Conservation (phyloP, 164 flowering plant species). For the Magnolia sinica region DNA sequence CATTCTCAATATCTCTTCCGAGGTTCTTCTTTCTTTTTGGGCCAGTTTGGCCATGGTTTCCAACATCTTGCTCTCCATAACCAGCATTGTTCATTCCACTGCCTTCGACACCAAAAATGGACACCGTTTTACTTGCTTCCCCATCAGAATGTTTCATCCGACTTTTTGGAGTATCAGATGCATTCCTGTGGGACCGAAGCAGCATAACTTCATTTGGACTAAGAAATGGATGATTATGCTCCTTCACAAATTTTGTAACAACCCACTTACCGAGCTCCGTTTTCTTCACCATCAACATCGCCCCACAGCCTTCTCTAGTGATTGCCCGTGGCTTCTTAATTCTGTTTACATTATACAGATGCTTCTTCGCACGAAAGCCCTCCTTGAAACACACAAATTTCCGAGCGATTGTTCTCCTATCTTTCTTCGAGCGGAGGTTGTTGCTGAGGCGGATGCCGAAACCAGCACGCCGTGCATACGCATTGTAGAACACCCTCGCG, state of each 20-base stretch:
- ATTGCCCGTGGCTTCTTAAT: conserved; percentile 7
- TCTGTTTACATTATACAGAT: not conserved
- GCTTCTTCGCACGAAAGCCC: conserved; percentile 11
- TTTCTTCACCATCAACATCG: conserved; percentile 13
- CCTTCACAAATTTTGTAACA: conserved; percentile 11
- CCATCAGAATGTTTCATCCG: conserved; percentile 26
- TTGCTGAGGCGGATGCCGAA: conserved; percentile 7
- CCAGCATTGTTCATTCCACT: conserved; percentile 79
- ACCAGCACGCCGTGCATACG: conserved; percentile 9
- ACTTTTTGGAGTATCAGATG: conserved; percentile 1
- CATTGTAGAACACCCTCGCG: conserved; percentile 14
- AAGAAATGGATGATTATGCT: conserved; percentile 13
- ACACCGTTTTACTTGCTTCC: conserved; percentile 79
- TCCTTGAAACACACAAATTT: conserved; percentile 6
- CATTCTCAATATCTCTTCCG: conserved; percentile 69
- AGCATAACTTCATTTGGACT: conserved; percentile 11
- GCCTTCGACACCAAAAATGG: conserved; percentile 65
- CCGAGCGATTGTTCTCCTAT: conserved; percentile 2
- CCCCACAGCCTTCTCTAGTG: conserved; percentile 11
- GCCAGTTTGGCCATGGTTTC: conserved; percentile 68
- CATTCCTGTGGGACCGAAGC: conserved; percentile 13
- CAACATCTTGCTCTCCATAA: conserved; percentile 74
- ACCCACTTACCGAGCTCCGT: conserved; percentile 15
- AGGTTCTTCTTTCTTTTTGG: conserved; percentile 34
- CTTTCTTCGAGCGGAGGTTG: conserved; percentile 7